Percentiles rank a stretch among this genome's conserved stretches.
Conservation (phyloP, 208 protist genomes). For the Lotmaria passim region DNA sequence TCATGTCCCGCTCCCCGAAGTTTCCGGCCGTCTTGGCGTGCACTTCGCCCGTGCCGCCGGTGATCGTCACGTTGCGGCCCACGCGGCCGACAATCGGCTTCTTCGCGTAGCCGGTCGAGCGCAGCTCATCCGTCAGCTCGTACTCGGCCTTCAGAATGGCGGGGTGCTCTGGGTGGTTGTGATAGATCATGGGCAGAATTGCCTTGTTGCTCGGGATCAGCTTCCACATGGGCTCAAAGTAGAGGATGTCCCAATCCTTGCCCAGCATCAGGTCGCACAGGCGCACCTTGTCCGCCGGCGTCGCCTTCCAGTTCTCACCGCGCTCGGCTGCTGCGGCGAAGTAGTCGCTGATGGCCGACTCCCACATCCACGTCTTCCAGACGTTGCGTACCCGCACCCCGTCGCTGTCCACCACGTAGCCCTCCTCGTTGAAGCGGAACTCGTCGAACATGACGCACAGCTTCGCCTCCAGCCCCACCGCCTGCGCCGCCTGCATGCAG, state of each 20-base stretch:
- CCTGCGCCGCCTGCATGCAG: slow-evolving; percentile 70
- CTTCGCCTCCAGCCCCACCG: slow-evolving; percentile 76
- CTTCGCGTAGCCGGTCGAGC: slow-evolving; percentile 61
- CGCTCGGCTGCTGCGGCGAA: slow-evolving; percentile 62
- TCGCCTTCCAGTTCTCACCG: slow-evolving; percentile 67
- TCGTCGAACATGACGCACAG: slow-evolving; percentile 91
- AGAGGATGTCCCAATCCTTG: slow-evolving; percentile 67
- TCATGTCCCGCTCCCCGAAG: slow-evolving; percentile 80
- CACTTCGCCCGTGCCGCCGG: slow-evolving; percentile 52
- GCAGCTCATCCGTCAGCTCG: slow-evolving; percentile 71
- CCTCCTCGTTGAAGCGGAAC: slow-evolving; percentile 84
- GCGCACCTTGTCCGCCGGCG: slow-evolving; percentile 73
- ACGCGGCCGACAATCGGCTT: slow-evolving; percentile 92
- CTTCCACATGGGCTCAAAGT: slow-evolving; percentile 94
- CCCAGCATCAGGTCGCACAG: slow-evolving; percentile 87
- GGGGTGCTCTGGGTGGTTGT: slow-evolving; percentile 82
- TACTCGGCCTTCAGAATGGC: slow-evolving; percentile 73
- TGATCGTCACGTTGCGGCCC: slow-evolving; percentile 86
- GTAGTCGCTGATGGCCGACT: slow-evolving; percentile 84
- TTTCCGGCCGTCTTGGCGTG: slow-evolving; percentile 73
- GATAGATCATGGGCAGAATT: slow-evolving; percentile 87
- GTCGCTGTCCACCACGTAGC: slow-evolving; percentile 76
- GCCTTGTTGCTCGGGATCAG: slow-evolving; percentile 93
- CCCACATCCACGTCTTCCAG: slow-evolving; percentile 95
- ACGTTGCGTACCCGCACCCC: slow-evolving; percentile 74